A percentile compares a stretch with the other conserved stretches of the same genome.
These are phyloP conservation scores for Penicillium subrubescens DNA, from an alignment of 495 filamentous ascomycete genomes.

Conservation along the genomic window DNA sequence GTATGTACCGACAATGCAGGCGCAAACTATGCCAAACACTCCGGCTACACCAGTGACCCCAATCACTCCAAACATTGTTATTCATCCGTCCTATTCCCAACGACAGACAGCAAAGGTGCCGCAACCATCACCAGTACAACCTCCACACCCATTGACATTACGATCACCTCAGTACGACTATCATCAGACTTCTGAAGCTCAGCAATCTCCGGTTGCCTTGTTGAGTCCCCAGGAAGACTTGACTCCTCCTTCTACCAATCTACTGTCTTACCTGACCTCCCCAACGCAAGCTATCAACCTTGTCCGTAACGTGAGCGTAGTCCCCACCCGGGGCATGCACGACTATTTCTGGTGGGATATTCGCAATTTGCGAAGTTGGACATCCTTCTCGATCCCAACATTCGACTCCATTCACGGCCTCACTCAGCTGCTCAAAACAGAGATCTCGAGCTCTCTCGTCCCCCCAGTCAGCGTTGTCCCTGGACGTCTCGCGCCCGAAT, in stretches of 20 bases:
- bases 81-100: slow-evolving; percentile 41
- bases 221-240: slow-evolving; percentile 37
- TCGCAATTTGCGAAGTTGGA: slow-evolving; percentile 82
- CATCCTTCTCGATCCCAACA: slow-evolving; percentile 68
- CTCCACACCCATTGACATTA: slow-evolving; percentile 41
- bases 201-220: slow-evolving; percentile 51
- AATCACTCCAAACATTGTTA: slow-evolving; percentile 42
- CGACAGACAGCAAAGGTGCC: slow-evolving; percentile 17
- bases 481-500: slow-evolving; percentile 67
- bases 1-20: slow-evolving; percentile 55
- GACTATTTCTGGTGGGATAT: slow-evolving; percentile 95
- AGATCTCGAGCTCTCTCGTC: slow-evolving; percentile 64
- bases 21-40: slow-evolving; percentile 49
- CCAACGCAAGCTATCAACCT: slow-evolving; percentile 79
- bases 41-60: slow-evolving; percentile 52
- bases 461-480: slow-evolving; percentile 56
- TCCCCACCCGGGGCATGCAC: slow-evolving; percentile 66
- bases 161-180: slow-evolving; percentile 46
- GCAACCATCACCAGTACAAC: slow-evolving; percentile 31
- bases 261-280: slow-evolving; percentile 75
- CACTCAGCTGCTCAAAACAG: slow-evolving; percentile 69
- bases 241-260: slow-evolving; percentile 60
- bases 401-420: slow-evolving; percentile 76
- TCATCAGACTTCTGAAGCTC: slow-evolving; percentile 42
- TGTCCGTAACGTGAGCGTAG: slow-evolving; percentile 77